phyloP scores from a whole-genome alignment of 177 flowering plant genomes.

The Telopea speciosissima region DNA sequence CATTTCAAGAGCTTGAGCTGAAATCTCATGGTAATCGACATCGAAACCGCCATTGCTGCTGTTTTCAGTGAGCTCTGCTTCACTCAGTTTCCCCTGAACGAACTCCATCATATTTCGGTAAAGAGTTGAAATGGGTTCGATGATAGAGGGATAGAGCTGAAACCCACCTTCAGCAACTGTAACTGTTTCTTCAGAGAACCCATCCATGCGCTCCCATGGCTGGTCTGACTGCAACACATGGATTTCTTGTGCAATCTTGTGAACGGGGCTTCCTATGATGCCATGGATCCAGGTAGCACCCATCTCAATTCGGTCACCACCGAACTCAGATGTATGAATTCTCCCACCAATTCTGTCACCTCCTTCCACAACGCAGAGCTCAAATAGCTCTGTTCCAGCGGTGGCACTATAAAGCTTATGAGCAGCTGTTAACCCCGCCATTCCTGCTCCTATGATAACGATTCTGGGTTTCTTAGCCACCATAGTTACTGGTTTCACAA shows the following conservation, averaged over 20 bases:
- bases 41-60: slow-evolving; percentile 13
- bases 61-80: slow-evolving; percentile 14
- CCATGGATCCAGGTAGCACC: slow-evolving; percentile 99
- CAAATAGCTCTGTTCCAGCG: slow-evolving; percentile 40
- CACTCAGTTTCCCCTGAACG: slow-evolving; percentile 43
- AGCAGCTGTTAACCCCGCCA: slow-evolving; percentile 92
- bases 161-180: slow-evolving; percentile 78
- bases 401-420: slow-evolving; percentile 46
- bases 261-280: slow-evolving; percentile 81
- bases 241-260: slow-evolving; percentile 61
- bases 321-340: slow-evolving; percentile 63
- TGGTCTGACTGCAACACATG: slow-evolving; percentile 48
- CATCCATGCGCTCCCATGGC: slow-evolving; percentile 96
- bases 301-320: slow-evolving; percentile 81
- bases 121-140: slow-evolving; percentile 46
- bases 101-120: slow-evolving; percentile 61
- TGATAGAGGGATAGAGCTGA: slow-evolving; percentile 31
- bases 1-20: slow-evolving; percentile 19
- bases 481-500: slow-evolving; percentile 27
- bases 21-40: slow-evolving; percentile 20
- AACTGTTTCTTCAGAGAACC: slow-evolving; percentile 33
- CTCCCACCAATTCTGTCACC: slow-evolving; percentile 80
- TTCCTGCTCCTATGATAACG: slow-evolving; percentile 94
- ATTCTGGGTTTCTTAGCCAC: slow-evolving; percentile 73
- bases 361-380: slow-evolving; percentile 71